Evolutionary conservation across 2,329 filamentous ascomycete species (phyloP).

Genomic region (Neopestalotiopsis sp.): DNA sequence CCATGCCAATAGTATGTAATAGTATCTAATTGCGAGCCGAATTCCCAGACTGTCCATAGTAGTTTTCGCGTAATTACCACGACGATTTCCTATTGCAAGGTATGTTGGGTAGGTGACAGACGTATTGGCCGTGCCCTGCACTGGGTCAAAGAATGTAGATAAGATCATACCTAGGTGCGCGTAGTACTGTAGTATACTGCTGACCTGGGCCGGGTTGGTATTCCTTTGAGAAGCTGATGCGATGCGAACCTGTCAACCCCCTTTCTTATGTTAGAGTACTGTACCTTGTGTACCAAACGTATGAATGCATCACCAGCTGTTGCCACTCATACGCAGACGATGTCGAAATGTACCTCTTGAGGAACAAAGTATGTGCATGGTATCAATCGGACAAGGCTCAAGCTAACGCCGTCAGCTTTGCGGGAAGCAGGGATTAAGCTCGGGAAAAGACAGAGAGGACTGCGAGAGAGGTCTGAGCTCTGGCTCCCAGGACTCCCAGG

Average conservation of each 20-base stretch:
- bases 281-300: not conserved
- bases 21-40: too few species aligned
- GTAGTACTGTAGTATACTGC: not conserved
- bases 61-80: too few species aligned
- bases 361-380: not conserved
- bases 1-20: too few species aligned
- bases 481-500: not conserved
- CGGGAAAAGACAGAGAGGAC: conserved; percentile 1
- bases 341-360: too few species aligned
- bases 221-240: not conserved
- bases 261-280: not conserved
- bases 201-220: not conserved
- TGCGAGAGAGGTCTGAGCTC: conserved; percentile 20
- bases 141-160: not conserved
- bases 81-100: too few species aligned
- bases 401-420: conserved; percentile 6
- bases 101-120: too few species aligned
- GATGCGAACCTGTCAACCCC: not conserved
- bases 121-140: not conserved
- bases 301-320: not conserved
- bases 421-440: conserved; percentile 15
- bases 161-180: not conserved
- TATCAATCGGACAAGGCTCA: conserved; percentile 8
- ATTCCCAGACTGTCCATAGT: too few species aligned
- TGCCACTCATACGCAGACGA: too few species aligned